Evolutionary conservation across 2,329 filamentous ascomycete species (phyloP).

Genomic region (Fusarium tricinctum): DNA sequence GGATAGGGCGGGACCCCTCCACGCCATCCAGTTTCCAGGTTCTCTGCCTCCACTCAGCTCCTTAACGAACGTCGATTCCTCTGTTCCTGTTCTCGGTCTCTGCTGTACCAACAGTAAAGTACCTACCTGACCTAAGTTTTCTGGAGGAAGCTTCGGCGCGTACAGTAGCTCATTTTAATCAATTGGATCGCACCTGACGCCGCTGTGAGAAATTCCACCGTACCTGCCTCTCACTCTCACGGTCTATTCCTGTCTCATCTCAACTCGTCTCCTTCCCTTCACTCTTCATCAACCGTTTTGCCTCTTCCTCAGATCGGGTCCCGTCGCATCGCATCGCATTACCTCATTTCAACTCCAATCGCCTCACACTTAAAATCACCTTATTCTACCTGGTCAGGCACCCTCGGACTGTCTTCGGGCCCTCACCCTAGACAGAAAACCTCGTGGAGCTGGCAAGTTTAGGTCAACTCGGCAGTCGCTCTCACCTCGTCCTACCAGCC

Average conservation of each 20-base stretch:
- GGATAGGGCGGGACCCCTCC: slow-evolving; percentile 36
- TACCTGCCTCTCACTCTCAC: slow-evolving; percentile 10
- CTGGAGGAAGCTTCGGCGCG: background rate
- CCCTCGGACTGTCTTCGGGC: slow-evolving; percentile 15
- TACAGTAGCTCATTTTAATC: slow-evolving; percentile 5
- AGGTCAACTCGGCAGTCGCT: slow-evolving; percentile 14
- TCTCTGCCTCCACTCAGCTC: slow-evolving; percentile 30
- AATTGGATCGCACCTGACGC: slow-evolving; percentile 15
- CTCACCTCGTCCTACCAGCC: slow-evolving; percentile 14
- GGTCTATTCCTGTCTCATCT: background rate
- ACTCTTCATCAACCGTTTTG: background rate
- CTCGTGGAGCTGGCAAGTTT: background rate
- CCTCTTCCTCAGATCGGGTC: background rate
- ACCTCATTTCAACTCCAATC: slow-evolving; percentile 1
- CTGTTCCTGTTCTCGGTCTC: slow-evolving; percentile 10
- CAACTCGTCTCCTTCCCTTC: background rate
- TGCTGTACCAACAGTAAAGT: slow-evolving; percentile 4
- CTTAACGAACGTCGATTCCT: slow-evolving; percentile 16
- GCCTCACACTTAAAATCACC: slow-evolving; percentile 15
- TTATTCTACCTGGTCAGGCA: slow-evolving; percentile 4
- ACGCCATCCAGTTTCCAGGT: slow-evolving; percentile 1
- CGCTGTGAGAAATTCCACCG: slow-evolving; percentile 4
- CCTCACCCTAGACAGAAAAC: slow-evolving; percentile 1
- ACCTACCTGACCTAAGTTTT: no score
- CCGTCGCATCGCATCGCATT: slow-evolving; percentile 9